phyloP scores from a whole-genome alignment of 768 basidiomycete species.

The Panaeolus cyanescens region DNA sequence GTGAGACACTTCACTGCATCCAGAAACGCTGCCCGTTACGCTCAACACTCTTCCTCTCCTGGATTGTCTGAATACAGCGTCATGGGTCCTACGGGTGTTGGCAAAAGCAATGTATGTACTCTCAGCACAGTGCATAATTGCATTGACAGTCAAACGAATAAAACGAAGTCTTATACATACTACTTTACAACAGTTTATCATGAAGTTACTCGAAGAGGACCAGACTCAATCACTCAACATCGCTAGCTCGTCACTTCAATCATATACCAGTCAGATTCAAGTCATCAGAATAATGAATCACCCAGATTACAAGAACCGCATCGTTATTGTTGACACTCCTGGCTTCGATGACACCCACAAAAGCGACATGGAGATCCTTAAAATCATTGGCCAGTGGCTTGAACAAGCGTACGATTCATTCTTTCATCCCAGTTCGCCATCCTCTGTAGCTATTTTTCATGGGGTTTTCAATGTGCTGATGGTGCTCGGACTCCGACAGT shows the following conservation, averaged over 20 bases:
- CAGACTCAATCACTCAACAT: not conserved
- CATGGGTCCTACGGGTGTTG: slow-evolving; percentile 3
- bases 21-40: too few species aligned
- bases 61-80: too few species aligned
- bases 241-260: not conserved
- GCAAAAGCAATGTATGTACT: not conserved
- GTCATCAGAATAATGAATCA: not conserved
- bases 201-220: not conserved
- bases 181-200: too few species aligned
- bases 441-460: not conserved
- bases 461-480: not conserved
- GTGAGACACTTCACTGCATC: too few species aligned
- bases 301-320: not conserved
- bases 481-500: not conserved
- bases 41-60: too few species aligned
- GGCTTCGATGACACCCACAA: slow-evolving; percentile 22
- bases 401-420: slow-evolving; percentile 4
- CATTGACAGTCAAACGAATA: not conserved
- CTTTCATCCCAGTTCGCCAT: not conserved
- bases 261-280: not conserved
- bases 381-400: slow-evolving; percentile 39
- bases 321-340: slow-evolving; percentile 8
- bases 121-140: too few species aligned
- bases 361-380: slow-evolving; percentile 45
- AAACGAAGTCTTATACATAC: not conserved